These are phyloP conservation scores for Chenopodium berlandieri DNA, from an alignment of 148 eudicot species.

Conservation along the genomic window DNA sequence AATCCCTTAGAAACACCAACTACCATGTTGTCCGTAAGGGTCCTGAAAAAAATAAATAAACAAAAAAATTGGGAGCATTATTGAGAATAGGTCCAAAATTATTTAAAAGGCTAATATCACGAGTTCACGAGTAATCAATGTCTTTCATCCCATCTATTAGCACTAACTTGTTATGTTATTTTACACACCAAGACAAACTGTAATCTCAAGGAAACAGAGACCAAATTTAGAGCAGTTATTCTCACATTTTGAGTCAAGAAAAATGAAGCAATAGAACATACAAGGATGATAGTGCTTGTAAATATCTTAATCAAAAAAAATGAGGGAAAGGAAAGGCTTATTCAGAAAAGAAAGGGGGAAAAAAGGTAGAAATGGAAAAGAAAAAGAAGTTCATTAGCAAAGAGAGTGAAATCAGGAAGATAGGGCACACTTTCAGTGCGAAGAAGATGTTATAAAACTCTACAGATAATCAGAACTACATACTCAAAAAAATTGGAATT, in stretches of 20 bases:
- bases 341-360: background rate
- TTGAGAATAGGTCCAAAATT: background rate
- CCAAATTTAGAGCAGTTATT: background rate
- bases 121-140: background rate
- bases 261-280: background rate
- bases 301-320: background rate
- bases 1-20: conserved; percentile 91
- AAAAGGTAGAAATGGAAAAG: background rate
- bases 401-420: background rate
- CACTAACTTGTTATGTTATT: background rate
- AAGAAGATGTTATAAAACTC: no score
- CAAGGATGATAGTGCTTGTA: background rate
- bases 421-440: no score
- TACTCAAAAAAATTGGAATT: no score
- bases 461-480: no score
- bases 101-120: background rate
- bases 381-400: background rate
- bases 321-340: background rate
- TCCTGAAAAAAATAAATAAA: conserved; percentile 43
- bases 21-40: conserved; percentile 88
- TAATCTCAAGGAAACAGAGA: background rate
- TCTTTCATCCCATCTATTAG: background rate
- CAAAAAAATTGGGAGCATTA: background rate
- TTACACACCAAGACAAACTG: background rate
- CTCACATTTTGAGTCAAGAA: background rate